Evolutionary conservation across 2,329 filamentous ascomycete species (phyloP).

Genomic region (Ceratocystis alfenasii): DNA sequence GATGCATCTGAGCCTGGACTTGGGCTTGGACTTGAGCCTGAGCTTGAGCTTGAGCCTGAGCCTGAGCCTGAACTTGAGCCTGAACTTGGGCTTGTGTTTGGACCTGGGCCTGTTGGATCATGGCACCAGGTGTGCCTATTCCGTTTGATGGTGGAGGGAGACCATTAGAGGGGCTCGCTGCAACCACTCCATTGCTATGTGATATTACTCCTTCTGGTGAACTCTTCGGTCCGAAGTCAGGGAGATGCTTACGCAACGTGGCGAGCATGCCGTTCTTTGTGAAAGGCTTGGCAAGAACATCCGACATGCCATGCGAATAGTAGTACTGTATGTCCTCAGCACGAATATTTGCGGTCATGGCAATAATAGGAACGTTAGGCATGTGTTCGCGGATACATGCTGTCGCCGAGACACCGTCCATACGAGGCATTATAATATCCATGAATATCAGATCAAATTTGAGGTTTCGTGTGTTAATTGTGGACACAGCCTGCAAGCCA

Average conservation of each 20-base stretch:
- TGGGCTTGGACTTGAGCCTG: constrained; percentile 13
- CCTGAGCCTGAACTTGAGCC: constrained; percentile 1
- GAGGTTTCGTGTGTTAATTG: constrained; percentile 47
- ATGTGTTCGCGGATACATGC: constrained; percentile 85
- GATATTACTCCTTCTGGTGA: constrained; percentile 11
- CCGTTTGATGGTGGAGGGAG: constrained; percentile 11
- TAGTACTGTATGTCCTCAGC: constrained; percentile 96
- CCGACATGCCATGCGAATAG: constrained; percentile 98
- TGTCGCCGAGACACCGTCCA: constrained; percentile 90
- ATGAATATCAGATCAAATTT: constrained; percentile 63
- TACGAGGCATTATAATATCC: constrained; percentile 94
- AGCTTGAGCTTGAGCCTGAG: background rate
- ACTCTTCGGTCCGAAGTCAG: constrained; percentile 42
- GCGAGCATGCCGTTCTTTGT: constrained; percentile 75
- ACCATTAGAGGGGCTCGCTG: background rate
- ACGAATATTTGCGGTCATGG: constrained; percentile 97
- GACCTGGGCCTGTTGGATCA: constrained; percentile 12
- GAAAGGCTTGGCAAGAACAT: constrained; percentile 92
- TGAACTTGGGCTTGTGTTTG: constrained; percentile 6
- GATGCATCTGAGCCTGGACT: background rate
- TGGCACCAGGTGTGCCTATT: background rate
- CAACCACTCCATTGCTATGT: constrained; percentile 8
- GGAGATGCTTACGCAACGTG: constrained; percentile 78
- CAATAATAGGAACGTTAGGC: constrained; percentile 74
- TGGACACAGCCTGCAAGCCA: constrained; percentile 81